Base-by-base conservation (phyloP, 768 basidiomycete genomes). In the Boletus patriciae region DNA sequence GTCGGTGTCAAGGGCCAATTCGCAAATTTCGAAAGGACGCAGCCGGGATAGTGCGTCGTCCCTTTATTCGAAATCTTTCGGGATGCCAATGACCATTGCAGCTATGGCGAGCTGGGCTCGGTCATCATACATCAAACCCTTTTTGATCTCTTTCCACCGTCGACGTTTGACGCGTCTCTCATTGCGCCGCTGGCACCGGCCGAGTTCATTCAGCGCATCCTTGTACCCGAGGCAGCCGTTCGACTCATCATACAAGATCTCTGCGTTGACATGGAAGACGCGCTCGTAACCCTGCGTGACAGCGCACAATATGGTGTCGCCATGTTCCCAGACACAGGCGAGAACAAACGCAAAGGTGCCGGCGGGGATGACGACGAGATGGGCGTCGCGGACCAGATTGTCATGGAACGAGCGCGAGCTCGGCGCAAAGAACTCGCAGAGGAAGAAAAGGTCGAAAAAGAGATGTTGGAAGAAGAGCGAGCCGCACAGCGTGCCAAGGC, bases 221-320 rank as follows among this genome's bases (percentile, higher is more conserved):
- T 98, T n/a, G 85, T 98, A 3, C 96, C 96, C 2, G 95, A 98
- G 73, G 84, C 88, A 0, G 92, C 88, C 1, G 77, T 88, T 40
- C 77, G 81, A 23, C 82, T 98, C n/a, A 92, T 98, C 58, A 84
- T 84, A 76, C 78, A 88, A 55, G 94, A 98, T 67, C 81, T 81
- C 64, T 57, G 66, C 1, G 71, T 86, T 12, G 64, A 71, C 41
- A 77, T 77, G 3, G 70, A 76, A 4, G 64, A 70, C 0, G 92
- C 90, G 0, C 64, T 88, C 12, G 65, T 72, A 21, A 83, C 90
- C 6, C 70, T 94, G 47, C 79, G 84, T 29, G 86, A 90, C 45
- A 95, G 93, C 57, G 80, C 87, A 1, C 82, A 82, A 36, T 97
- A 93, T 66, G 94, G 94, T 0, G 86, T 87, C 9, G 85, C 87